phyloP scores from a whole-genome alignment of 345 rosid species.

The Lumnitzera littorea region DNA sequence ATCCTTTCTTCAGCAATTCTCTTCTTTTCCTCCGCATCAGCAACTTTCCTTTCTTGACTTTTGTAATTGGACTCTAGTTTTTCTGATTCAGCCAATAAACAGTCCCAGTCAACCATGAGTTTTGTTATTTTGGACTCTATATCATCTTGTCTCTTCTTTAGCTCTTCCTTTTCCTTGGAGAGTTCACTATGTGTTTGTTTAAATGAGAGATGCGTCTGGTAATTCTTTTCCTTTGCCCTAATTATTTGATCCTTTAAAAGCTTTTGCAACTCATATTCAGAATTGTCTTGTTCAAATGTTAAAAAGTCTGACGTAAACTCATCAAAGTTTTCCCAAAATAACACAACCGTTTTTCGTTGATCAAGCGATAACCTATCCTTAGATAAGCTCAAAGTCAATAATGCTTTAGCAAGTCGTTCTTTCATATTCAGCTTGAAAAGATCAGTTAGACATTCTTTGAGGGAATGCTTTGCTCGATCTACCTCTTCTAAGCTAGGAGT shows the following conservation, averaged over 20 bases:
- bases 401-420: background rate
- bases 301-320: constrained; percentile 8
- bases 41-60: constrained; percentile 1
- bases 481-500: constrained; percentile 8
- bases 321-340: constrained; percentile 9
- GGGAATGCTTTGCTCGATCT: constrained; percentile 3
- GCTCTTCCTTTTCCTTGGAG: background rate
- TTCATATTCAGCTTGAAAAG: constrained; percentile 4
- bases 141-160: background rate
- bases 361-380: constrained; percentile 2
- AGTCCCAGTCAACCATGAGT: background rate
- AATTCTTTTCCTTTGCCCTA: constrained; percentile 1
- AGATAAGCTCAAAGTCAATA: constrained; percentile 1
- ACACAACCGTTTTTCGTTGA: constrained; percentile 3
- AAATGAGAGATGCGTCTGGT: background rate
- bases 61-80: background rate
- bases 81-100: constrained; percentile 3
- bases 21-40: constrained; percentile 3
- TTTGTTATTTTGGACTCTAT: background rate
- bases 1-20: constrained; percentile 6
- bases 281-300: constrained; percentile 6
- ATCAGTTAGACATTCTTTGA: constrained; percentile 7
- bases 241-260: background rate
- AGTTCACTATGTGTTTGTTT: constrained; percentile 1
- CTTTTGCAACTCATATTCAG: constrained; percentile 11